Base-by-base conservation (phyloP, 176 grass and related monocot genomes). In the Oryza nivara region DNA sequence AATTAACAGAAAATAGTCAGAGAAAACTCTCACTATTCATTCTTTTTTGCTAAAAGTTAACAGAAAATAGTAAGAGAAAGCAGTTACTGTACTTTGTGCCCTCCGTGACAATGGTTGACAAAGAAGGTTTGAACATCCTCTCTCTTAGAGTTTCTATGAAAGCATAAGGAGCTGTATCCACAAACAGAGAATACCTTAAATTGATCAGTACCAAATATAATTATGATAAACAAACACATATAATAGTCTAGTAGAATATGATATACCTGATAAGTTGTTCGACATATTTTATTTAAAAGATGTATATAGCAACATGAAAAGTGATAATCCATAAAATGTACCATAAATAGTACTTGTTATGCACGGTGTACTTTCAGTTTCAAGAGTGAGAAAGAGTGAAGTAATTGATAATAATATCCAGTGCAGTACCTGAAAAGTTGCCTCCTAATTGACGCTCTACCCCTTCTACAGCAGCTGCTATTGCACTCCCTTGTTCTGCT, bases 381-480 rank as follows among this genome's bases (percentile, higher is more conserved):
- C 32, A 70, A 20, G 63, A 73, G 20, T 68, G 48, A 78, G 68
- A 83, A 11, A 70, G 20, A 75, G 45, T 35, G 3, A 83, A 87
- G 64, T 80, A n/a, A 87, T 46, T 43, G 41, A 71, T 20, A 87
- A 65, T 4, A 79, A 79, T 58, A 9, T 54, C 34, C 46, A 75
- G 71, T 63, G 32, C 67, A 9, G 65, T 7, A 99, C 96, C 93
- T 89, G 93, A 89, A 86, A 93, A 93, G 58, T 92, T 94, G 86
- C 81, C 91, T 85, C 93, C 96, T 82, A 91, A 84, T 64, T 99
- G 96, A 34, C 89, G 87, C 52, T 99, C 96, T 40, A 99, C 96
- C 49, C 93, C 96, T 88, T 99, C 93, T 65, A 99, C 96, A 78
- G 93, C 96, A 81, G 91, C 96, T 63, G 93, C 96, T 88, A 99